A percentile compares a stretch with the other conserved stretches of the same genome.
phyloP scores from a whole-genome alignment of 78 protist species.

The Goniomonas avonlea region DNA sequence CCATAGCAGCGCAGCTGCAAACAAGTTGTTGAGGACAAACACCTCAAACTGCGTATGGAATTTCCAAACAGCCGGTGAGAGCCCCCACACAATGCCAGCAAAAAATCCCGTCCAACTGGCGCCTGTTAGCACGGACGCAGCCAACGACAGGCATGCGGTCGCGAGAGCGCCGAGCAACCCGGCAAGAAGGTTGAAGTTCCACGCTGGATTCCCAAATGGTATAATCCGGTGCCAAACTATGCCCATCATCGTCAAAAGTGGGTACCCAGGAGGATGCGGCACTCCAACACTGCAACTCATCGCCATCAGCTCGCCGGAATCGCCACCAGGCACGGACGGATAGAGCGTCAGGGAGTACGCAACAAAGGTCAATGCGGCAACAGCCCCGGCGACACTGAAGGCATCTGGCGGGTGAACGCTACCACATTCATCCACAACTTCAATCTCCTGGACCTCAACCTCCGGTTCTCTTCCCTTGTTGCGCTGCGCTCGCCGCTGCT shows the following conservation, averaged over 20 bases:
- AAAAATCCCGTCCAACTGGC: not conserved
- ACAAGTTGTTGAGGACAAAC: not conserved
- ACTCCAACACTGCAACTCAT: not conserved
- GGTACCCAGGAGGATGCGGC: slow-evolving; percentile 14
- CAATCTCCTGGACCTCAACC: too few species aligned
- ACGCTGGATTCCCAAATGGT: not conserved
- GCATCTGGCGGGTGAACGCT: too few species aligned
- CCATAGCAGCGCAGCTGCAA: not conserved
- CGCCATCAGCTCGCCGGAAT: slow-evolving; percentile 13
- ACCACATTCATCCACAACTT: too few species aligned
- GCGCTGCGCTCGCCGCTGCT: too few species aligned
- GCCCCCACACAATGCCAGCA: not conserved
- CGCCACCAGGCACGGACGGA: not conserved
- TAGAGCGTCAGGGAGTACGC: not conserved
- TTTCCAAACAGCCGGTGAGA: not conserved
- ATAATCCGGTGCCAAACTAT: not conserved
- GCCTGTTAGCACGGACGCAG: too few species aligned
- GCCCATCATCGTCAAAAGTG: not conserved
- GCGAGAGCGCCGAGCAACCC: too few species aligned
- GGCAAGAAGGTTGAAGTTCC: too few species aligned
- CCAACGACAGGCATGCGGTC: too few species aligned
- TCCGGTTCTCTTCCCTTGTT: too few species aligned
- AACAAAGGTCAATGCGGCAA: not conserved
- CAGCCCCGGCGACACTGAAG: too few species aligned
- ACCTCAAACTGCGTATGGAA: not conserved